phyloP scores from a whole-genome alignment of 1,284 basidiomycete genomes.

The Cutaneotrichosporon spelunceum region DNA sequence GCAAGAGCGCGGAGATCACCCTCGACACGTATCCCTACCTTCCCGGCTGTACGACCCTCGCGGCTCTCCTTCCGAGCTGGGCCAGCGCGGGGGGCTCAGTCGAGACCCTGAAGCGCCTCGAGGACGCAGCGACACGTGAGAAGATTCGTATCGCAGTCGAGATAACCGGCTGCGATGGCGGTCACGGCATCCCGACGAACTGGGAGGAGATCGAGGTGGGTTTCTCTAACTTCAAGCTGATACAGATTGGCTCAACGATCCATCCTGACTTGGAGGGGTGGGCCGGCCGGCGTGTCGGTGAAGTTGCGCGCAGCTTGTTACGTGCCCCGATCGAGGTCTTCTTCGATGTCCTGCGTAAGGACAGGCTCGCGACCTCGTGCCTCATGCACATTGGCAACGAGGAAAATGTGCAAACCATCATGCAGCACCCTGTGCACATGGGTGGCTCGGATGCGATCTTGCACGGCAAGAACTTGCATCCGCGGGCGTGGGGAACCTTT shows the following conservation, averaged over 20 bases:
- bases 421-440: conserved; percentile 43
- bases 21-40: conserved; percentile 51
- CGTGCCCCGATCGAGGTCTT: conserved; percentile 35
- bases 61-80: conserved; percentile 45
- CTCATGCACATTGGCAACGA: conserved; percentile 50
- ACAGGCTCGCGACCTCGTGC: conserved; percentile 41
- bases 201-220: conserved; percentile 46
- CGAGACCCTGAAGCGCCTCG: conserved; percentile 37
- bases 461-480: conserved; percentile 39
- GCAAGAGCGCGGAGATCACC: conserved; percentile 33
- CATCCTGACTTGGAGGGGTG: conserved; percentile 30
- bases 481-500: conserved; percentile 45
- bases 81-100: conserved; percentile 41
- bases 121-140: conserved; percentile 31
- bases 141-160: conserved; percentile 44
- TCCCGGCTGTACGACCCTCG: conserved; percentile 47
- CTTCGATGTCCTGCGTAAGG: conserved; percentile 42
- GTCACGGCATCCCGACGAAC: conserved; percentile 47
- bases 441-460: conserved; percentile 45
- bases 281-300: conserved; percentile 28
- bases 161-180: conserved; percentile 46
- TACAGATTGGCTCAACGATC: conserved; percentile 33
- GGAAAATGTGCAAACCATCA: conserved; percentile 46
- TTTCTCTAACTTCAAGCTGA: neutral
- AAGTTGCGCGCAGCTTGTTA: conserved; percentile 23